phyloP scores from a whole-genome alignment of 1,284 basidiomycete species.

The Coniferiporia sulphurascens region DNA sequence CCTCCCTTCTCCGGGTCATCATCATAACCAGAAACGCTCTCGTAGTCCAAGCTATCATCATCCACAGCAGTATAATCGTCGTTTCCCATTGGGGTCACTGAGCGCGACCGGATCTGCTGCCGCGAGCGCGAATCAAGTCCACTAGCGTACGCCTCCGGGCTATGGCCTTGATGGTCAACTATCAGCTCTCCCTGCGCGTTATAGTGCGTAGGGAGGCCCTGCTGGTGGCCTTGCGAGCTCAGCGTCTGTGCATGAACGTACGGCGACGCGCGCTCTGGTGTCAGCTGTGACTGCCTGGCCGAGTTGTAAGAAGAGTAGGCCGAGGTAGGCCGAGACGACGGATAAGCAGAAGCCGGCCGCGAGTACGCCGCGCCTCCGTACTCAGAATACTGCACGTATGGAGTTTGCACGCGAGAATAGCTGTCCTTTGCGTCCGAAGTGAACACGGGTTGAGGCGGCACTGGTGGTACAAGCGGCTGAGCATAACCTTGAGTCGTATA shows the following conservation, averaged over 20 bases:
- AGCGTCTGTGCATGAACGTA: constrained; percentile 21
- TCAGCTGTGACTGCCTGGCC: neutral
- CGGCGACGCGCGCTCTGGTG: constrained; percentile 6
- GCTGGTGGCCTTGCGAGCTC: constrained; percentile 15
- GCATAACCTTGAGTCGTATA: constrained; percentile 15
- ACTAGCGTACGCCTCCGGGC: constrained; percentile 62
- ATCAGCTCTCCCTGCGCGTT: constrained; percentile 13
- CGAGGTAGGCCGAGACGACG: constrained; percentile 12
- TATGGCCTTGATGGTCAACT: constrained; percentile 37
- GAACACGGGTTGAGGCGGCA: constrained; percentile 8
- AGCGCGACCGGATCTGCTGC: constrained; percentile 54
- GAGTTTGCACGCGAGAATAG: neutral
- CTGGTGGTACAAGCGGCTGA: constrained; percentile 13
- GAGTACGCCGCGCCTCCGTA: constrained; percentile 8
- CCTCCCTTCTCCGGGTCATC: constrained; percentile 31
- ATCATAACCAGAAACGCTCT: constrained; percentile 22
- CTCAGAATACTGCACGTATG: constrained; percentile 1
- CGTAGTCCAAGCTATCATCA: constrained; percentile 34
- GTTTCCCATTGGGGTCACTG: constrained; percentile 68
- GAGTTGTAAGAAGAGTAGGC: constrained; percentile 8
- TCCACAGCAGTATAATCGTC: constrained; percentile 58
- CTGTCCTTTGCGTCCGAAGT: neutral
- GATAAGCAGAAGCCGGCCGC: constrained; percentile 19
- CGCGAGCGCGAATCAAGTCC: constrained; percentile 49
- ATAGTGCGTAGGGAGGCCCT: constrained; percentile 3